phyloP scores from a whole-genome alignment of 2,329 filamentous ascomycete species.

The Colletotrichum sojae region DNA sequence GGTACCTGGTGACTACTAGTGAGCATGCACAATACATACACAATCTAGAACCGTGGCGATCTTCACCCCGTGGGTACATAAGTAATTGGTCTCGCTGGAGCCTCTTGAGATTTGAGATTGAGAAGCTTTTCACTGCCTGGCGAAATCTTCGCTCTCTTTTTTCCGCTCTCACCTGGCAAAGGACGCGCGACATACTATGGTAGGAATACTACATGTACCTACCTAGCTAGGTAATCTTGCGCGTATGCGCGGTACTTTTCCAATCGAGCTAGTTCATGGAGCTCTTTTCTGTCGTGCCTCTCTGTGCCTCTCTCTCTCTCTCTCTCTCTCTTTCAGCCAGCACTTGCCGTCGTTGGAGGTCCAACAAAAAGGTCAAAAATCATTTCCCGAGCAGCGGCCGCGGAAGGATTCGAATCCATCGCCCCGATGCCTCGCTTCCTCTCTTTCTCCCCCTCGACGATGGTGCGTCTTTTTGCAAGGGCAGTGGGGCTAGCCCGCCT shows the following conservation, averaged over 20 bases:
- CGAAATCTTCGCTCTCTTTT: neutral
- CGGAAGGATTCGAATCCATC: neutral
- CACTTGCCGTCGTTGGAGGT: neutral
- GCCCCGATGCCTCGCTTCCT: neutral
- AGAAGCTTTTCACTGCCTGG: neutral
- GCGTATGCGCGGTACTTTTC: neutral
- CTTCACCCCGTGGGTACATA: neutral
- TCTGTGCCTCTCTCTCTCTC: neutral
- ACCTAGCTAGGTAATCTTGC: neutral
- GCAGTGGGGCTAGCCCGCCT: neutral
- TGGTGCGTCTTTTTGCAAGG: no score
- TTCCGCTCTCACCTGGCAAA: neutral
- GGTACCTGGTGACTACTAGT: no score
- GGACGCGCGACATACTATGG: no score
- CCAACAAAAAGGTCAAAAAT: constrained; percentile 1
- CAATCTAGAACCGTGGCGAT: constrained; percentile 1
- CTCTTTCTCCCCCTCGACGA: no score
- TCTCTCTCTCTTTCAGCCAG: neutral
- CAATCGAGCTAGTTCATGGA: neutral
- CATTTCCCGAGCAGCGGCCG: constrained; percentile 9
- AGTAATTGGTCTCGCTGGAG: no score
- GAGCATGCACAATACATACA: constrained; percentile 5
- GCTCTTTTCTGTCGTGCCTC: no score
- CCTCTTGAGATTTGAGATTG: no score
- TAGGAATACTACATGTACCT: no score